These are phyloP conservation scores for Sutorius eximius DNA, from an alignment of 1,284 basidiomycete species.

Conservation along the genomic window DNA sequence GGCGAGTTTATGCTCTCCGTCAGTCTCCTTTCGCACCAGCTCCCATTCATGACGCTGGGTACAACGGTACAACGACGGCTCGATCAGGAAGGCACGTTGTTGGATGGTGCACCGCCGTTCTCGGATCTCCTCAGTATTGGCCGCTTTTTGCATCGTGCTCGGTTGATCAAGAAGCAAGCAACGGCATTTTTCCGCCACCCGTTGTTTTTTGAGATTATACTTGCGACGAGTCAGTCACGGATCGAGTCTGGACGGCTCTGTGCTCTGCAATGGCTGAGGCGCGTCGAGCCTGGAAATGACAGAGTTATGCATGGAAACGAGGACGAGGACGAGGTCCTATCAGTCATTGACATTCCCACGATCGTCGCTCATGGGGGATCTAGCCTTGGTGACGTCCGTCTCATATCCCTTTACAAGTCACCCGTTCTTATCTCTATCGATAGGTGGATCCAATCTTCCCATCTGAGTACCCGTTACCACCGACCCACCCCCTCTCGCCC, in stretches of 20 bases:
- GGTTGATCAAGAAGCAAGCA: constrained; percentile 40
- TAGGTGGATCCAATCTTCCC: constrained; percentile 20
- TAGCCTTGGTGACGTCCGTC: constrained; percentile 15
- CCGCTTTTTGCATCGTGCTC: constrained; percentile 48
- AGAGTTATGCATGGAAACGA: background rate
- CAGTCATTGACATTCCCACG: constrained; percentile 6
- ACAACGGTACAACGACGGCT: background rate
- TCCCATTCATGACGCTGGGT: constrained; percentile 55
- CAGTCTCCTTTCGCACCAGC: constrained; percentile 43
- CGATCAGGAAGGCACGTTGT: constrained; percentile 18
- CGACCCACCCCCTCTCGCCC: constrained; percentile 23
- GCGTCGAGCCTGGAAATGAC: background rate
- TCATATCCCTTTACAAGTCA: background rate
- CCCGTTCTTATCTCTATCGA: background rate
- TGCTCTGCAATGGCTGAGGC: constrained; percentile 18
- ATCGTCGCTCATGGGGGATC: constrained; percentile 16
- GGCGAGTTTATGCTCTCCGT: constrained; percentile 46
- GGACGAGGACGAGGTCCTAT: background rate
- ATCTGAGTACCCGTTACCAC: constrained; percentile 24
- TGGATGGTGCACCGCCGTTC: constrained; percentile 42
- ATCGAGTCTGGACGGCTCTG: constrained; percentile 29
- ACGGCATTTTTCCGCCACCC: constrained; percentile 42
- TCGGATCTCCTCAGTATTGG: constrained; percentile 42
- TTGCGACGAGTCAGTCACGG: constrained; percentile 28
- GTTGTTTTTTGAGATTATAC: constrained; percentile 47